Evolutionary conservation across 2,329 filamentous ascomycete species (phyloP).

Genomic region (Botrytis fragariae): DNA sequence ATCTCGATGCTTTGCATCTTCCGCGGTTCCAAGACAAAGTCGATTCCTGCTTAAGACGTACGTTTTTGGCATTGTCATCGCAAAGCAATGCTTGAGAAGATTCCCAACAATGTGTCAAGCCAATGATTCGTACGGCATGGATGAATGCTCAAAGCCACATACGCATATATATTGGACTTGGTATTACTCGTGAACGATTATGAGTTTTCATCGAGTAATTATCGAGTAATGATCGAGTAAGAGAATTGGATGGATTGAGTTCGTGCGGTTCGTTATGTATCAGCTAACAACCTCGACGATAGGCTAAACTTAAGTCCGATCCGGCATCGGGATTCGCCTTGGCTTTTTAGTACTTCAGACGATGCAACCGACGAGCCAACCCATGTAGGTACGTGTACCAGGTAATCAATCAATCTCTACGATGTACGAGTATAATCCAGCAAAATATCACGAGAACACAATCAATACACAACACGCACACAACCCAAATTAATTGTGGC

Average conservation of each 20-base stretch:
- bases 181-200: not conserved
- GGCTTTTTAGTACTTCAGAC: not conserved
- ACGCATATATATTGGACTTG: not conserved
- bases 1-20: not conserved
- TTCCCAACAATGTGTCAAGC: not conserved
- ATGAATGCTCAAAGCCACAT: not conserved
- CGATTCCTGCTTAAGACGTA: not conserved
- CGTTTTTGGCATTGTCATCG: not conserved
- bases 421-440: too few species aligned
- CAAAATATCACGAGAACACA: too few species aligned
- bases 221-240: conserved; percentile 13
- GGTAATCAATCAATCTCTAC: too few species aligned
- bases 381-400: not conserved
- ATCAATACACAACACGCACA: too few species aligned
- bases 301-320: conserved; percentile 13
- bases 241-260: not conserved
- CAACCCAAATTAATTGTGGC: not conserved
- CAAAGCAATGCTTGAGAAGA: not conserved
- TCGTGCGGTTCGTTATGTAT: not conserved
- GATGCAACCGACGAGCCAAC: not conserved
- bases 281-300: not conserved
- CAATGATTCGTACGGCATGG: not conserved
- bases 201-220: conserved; percentile 4
- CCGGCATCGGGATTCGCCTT: conserved; percentile 15
- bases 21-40: not conserved